These are phyloP conservation scores for Mangifera indica DNA, from an alignment of 345 rosid species.

Conservation along the genomic window DNA sequence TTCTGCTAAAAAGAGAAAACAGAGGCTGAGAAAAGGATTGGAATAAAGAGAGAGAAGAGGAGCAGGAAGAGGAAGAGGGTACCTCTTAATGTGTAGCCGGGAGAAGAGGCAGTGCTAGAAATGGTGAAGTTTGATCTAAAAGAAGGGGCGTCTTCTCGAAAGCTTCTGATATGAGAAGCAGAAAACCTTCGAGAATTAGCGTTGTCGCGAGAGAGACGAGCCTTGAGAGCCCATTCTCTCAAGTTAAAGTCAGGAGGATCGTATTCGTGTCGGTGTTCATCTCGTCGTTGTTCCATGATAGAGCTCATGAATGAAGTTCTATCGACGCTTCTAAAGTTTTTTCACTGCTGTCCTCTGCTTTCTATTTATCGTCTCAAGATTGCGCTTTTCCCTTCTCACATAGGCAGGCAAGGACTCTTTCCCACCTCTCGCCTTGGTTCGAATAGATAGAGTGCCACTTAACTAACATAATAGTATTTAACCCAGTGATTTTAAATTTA, in stretches of 20 bases:
- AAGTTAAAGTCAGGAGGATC: slow-evolving; percentile 33
- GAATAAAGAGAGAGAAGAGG: not conserved
- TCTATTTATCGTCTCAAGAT: no score
- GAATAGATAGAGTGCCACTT: no score
- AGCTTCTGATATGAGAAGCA: slow-evolving; percentile 70
- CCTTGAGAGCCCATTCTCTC: slow-evolving; percentile 56
- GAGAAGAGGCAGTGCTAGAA: slow-evolving; percentile 94
- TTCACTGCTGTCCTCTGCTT: not conserved
- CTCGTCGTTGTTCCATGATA: slow-evolving; percentile 25
- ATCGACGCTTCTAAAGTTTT: not conserved
- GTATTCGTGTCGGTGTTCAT: slow-evolving; percentile 10
- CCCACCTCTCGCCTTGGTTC: no score
- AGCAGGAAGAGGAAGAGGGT: not conserved
- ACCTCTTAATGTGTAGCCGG: slow-evolving; percentile 67
- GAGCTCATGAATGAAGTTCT: slow-evolving; percentile 20
- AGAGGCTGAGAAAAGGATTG: not conserved
- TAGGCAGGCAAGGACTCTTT: no score
- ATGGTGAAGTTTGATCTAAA: slow-evolving; percentile 62
- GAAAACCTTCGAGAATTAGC: slow-evolving; percentile 70
- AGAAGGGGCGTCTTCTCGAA: slow-evolving; percentile 67
- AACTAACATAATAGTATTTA: no score
- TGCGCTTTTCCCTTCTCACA: no score
- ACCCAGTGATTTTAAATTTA: no score
- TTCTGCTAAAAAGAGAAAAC: slow-evolving; percentile 40
- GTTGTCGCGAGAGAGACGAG: slow-evolving; percentile 50